phyloP scores from a whole-genome alignment of 2,329 filamentous ascomycete genomes.

The Pseudocercospora macadamiae region DNA sequence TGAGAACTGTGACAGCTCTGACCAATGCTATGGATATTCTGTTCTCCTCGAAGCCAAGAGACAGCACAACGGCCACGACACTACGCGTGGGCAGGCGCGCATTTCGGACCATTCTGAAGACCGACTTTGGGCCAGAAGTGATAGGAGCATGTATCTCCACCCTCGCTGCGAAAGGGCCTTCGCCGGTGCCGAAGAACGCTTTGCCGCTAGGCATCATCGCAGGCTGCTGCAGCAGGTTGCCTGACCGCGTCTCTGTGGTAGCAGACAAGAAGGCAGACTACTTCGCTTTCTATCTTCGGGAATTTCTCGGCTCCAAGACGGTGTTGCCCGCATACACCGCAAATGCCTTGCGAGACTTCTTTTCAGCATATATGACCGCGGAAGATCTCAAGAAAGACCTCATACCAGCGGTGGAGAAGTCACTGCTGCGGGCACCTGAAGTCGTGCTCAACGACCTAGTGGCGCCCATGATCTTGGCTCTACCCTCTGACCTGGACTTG shows the following conservation, averaged over 20 bases:
- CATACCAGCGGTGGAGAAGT: conserved; percentile 83
- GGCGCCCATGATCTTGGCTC: conserved; percentile 68
- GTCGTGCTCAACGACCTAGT: conserved; percentile 81
- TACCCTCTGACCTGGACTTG: conserved; percentile 74
- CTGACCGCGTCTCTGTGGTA: conserved; percentile 64
- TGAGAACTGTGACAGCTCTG: conserved; percentile 68
- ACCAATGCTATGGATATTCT: conserved; percentile 79
- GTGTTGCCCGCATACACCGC: conserved; percentile 72
- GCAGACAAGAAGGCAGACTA: conserved; percentile 70
- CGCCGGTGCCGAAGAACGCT: conserved; percentile 70
- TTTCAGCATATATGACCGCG: conserved; percentile 69
- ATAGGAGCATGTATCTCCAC: conserved; percentile 65
- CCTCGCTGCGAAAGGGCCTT: conserved; percentile 69
- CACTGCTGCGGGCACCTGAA: conserved; percentile 85
- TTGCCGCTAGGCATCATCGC: conserved; percentile 82
- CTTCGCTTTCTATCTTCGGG: conserved; percentile 80
- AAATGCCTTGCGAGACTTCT: conserved; percentile 78
- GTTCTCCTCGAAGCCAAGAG: conserved; percentile 65
- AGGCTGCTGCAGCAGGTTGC: conserved; percentile 77
- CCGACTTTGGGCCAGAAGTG: conserved; percentile 61
- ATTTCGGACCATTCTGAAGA: conserved; percentile 71
- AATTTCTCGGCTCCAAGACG: conserved; percentile 78
- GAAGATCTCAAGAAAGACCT: conserved; percentile 77
- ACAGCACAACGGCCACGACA: conserved; percentile 71
- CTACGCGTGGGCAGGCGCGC: conserved; percentile 77